These are phyloP conservation scores for Ormosia emarginata DNA, from an alignment of 306 rosid species.

Conservation along the genomic window DNA sequence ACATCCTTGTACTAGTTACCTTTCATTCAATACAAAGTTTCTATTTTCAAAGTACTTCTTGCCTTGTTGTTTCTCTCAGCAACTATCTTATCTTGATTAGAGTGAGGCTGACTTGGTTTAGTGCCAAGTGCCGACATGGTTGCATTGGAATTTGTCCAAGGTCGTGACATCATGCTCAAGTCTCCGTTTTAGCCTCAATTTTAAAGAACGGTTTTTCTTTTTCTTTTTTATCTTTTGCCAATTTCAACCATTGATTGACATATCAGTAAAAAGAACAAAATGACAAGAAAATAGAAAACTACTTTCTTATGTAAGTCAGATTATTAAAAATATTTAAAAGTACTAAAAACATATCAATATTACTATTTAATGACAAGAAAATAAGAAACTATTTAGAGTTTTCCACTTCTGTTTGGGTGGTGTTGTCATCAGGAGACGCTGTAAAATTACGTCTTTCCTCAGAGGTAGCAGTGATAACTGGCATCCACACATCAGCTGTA, in stretches of 20 bases:
- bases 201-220: neutral
- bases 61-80: too few species aligned
- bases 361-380: neutral
- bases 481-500: constrained; percentile 91
- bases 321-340: neutral
- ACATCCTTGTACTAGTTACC: too few species aligned
- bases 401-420: constrained; percentile 28
- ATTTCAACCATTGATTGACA: neutral
- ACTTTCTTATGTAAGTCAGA: neutral
- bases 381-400: constrained; percentile 30
- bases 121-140: too few species aligned
- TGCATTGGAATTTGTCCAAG: too few species aligned
- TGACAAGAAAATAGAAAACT: too few species aligned
- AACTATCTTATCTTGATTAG: too few species aligned
- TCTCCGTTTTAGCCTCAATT: neutral
- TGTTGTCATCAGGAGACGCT: constrained; percentile 39
- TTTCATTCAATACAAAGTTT: too few species aligned
- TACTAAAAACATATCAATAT: neutral
- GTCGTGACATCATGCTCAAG: too few species aligned
- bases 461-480: constrained; percentile 76
- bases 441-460: constrained; percentile 76
- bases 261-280: neutral
- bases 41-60: too few species aligned
- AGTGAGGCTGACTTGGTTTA: too few species aligned
- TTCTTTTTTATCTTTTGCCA: neutral